Percentiles rank a stretch among this genome's conserved stretches.
Evolutionary conservation across 306 rosid species (phyloP).

Genomic region (Alnus rubra): DNA sequence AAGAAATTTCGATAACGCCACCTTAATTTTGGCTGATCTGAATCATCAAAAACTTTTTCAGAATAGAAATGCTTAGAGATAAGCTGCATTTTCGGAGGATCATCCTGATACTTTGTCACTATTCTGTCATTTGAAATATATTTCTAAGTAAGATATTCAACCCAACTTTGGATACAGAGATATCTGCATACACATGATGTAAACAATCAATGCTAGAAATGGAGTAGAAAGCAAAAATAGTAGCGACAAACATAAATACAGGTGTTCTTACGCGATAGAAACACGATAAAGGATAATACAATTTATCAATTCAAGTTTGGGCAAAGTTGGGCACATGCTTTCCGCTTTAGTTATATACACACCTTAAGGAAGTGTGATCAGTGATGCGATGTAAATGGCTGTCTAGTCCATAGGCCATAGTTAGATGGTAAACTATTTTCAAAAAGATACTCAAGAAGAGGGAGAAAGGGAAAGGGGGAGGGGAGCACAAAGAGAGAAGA

Average conservation of each 20-base stretch:
- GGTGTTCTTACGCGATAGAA: neutral
- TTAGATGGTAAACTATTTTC: neutral
- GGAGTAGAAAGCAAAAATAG: neutral
- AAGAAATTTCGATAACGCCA: slow-evolving; percentile 82
- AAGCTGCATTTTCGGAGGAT: slow-evolving; percentile 48
- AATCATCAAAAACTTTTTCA: slow-evolving; percentile 74
- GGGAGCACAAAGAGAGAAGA: neutral
- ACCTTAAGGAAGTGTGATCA: neutral
- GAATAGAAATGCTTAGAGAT: slow-evolving; percentile 67
- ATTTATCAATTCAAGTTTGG: neutral
- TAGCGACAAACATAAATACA: neutral
- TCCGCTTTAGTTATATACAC: neutral
- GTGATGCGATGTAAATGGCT: neutral
- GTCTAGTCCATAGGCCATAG: neutral
- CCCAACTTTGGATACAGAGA: neutral
- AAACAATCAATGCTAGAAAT: neutral
- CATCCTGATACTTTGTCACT: slow-evolving; percentile 48
- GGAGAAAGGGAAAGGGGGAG: neutral
- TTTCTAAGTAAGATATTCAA: neutral
- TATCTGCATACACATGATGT: neutral
- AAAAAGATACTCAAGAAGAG: neutral
- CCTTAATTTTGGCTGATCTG: slow-evolving; percentile 55
- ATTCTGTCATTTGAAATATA: slow-evolving; percentile 53
- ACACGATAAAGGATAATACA: neutral
- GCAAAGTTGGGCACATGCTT: neutral